Base-by-base conservation (phyloP, 768 basidiomycete species). In the Termitomyces sp. region DNA sequence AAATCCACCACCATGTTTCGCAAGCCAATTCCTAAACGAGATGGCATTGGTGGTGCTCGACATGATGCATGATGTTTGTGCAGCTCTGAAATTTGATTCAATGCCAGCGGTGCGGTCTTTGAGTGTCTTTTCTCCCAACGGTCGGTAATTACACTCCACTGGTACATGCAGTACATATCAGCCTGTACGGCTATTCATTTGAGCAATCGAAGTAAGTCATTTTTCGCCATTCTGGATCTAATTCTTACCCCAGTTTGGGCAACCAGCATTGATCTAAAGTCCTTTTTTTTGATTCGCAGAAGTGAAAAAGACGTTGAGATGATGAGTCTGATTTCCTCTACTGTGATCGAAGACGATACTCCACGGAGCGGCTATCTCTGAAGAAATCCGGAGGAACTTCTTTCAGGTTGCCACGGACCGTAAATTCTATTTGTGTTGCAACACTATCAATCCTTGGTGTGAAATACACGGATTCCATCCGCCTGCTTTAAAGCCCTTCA, bases 11-110 rank as follows among this genome's bases (percentile, higher is more conserved):
- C 83, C 83, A 54, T 77, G 69, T 0, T 67, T 65, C 12, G 59
- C 42, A 34, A 88, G 67, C 88, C 88, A 90, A 7, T 63, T 60
- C 58, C 69, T 81, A 60, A 89, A 74, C 2, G 63, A 59, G 6
- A 60, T 24, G 7, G 54, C 45, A 16, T 55, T 55, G 16, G 54
- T 12, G 12, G 64, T 44, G n/a, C 37, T 42, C 22, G 53, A 53
- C 57, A 58, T 58, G 15, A n/a, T n/a, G 20, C 57, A 58, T 58
- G 15, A n/a, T n/a, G 16, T 24, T 39, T 9, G 6, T 24, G 37
- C 6, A 22, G 27, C 27, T 2, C 27, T n/a, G 18, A 18, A 18
- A 39, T 18, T 36, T 20, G 49, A 48, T 31, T 31, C 47, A 31
- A 48, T 31, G 9, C 30, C 30, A n/a, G 47, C 30, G 18, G 18